Percentiles rank a stretch among this genome's conserved stretches.
Evolutionary conservation across 208 protist species (phyloP).

Genomic region (Acanthamoeba royreba): DNA sequence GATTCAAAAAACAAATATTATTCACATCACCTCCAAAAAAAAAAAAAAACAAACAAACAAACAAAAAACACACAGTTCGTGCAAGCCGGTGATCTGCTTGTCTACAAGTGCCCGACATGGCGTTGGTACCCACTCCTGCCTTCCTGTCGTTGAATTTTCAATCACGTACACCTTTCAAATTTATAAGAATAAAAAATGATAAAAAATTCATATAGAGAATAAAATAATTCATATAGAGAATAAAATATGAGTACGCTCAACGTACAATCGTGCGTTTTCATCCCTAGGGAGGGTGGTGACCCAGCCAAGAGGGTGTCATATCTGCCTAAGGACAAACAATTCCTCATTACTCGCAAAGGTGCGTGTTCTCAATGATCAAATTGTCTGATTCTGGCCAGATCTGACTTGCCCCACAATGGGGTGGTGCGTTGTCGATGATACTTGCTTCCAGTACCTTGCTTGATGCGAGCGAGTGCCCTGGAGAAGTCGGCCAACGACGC

Average conservation of each 20-base stretch:
- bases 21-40: neutral
- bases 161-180: neutral
- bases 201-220: neutral
- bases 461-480: conserved; percentile 48
- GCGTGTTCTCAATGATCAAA: no score
- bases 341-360: conserved; percentile 88
- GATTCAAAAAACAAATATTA: no score
- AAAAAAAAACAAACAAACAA: no score
- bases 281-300: conserved; percentile 74
- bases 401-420: no score
- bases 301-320: conserved; percentile 81
- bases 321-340: conserved; percentile 94
- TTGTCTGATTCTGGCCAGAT: no score
- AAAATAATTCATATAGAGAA: neutral
- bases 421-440: no score
- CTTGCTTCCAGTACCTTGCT: conserved; percentile 68
- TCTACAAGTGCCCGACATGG: conserved; percentile 95
- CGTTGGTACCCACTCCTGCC: no score
- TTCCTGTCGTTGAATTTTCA: no score
- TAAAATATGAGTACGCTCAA: neutral
- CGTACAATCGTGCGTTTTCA: no score
- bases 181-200: neutral
- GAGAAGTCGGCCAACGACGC: neutral
- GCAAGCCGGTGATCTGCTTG: conserved; percentile 91
- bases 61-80: no score